These are phyloP conservation scores for Fistulifera pelliculosa DNA, from an alignment of 108 stramenopile genomes.

Conservation along the genomic window DNA sequence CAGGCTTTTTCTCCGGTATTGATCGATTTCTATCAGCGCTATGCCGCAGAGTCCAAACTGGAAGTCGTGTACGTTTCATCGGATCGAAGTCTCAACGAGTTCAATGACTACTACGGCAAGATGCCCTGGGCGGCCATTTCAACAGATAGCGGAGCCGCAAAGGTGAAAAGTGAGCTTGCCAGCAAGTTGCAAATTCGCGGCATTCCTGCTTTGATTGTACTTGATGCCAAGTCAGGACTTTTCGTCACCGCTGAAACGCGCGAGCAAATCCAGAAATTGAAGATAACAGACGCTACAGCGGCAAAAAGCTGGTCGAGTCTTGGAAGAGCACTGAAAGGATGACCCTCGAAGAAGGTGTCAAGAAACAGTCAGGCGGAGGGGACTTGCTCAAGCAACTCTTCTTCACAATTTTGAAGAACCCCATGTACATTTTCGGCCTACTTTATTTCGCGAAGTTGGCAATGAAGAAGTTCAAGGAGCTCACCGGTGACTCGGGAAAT, in stretches of 20 bases:
- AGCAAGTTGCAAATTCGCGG: constrained; percentile 44
- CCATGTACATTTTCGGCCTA: constrained; percentile 48
- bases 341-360: constrained; percentile 38
- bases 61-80: constrained; percentile 64
- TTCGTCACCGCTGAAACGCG: constrained; percentile 44
- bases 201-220: constrained; percentile 57
- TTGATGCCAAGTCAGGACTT: constrained; percentile 62
- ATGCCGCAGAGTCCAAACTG: constrained; percentile 30
- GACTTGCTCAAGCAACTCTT: constrained; percentile 22
- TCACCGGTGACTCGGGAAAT: not conserved
- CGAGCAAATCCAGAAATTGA: constrained; percentile 32
- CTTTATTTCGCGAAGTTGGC: constrained; percentile 1
- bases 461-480: not conserved
- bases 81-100: constrained; percentile 38
- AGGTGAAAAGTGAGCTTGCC: constrained; percentile 43
- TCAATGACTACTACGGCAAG: constrained; percentile 42
- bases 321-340: constrained; percentile 48
- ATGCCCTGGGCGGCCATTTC: constrained; percentile 71
- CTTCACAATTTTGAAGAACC: constrained; percentile 47
- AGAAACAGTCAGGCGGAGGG: constrained; percentile 4
- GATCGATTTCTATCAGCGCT: constrained; percentile 45
- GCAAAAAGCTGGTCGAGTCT: constrained; percentile 26
- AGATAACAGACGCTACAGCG: constrained; percentile 13
- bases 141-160: constrained; percentile 20
- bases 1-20: constrained; percentile 55